Base-by-base conservation (phyloP, 1,139 yeast species). In the Sugiyamaella grinbergsii region DNA sequence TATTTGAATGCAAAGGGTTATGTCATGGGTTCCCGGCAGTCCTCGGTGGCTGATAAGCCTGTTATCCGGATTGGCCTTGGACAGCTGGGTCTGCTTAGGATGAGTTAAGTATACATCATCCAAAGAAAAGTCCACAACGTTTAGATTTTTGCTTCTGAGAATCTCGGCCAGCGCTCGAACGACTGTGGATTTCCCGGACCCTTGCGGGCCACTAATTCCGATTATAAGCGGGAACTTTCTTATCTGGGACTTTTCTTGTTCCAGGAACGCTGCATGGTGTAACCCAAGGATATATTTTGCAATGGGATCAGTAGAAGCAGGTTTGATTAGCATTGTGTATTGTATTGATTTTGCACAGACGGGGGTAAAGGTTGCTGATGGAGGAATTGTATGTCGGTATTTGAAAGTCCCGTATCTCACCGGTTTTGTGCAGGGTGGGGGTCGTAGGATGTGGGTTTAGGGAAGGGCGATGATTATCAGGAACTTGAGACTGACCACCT, bases 21-120 rank as follows among this genome's bases (percentile, higher is more conserved):
- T 61, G 63, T 93, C 98, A 65, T 93, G 98, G 0, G 98, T 91
- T 0, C 98, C 98, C 0, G 98, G 98, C 26, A 88, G 74, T 0
- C 98, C 98, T 39, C 98, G 71, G 2, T 96, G 96, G 56, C 77
- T 79, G 23, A 87, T 64, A 48, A 89, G 69, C 31, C 69, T 66
- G 64, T 90, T 90, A 4, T 71, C 75, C 1, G 76, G 70, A 19
- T 20, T 20, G 26, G 65, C 56, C 2, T 58, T 41, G 3, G 78
- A 77, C 29, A 89, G 59, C 32, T 60, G 56, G 11, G 54, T 56
- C 62, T 88, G 96, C 18, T 82, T 83, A 3, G 63, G 65, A 61
- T 80, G 82, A 0, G 88, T 80, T 34, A 88, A 70, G 65, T 93
- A 93, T 53, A 89, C 78, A 67, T 93, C 98, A 69, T 93, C 98